Base-by-base conservation (phyloP, 148 eudicot genomes). In the Nepenthes mirabilis region DNA sequence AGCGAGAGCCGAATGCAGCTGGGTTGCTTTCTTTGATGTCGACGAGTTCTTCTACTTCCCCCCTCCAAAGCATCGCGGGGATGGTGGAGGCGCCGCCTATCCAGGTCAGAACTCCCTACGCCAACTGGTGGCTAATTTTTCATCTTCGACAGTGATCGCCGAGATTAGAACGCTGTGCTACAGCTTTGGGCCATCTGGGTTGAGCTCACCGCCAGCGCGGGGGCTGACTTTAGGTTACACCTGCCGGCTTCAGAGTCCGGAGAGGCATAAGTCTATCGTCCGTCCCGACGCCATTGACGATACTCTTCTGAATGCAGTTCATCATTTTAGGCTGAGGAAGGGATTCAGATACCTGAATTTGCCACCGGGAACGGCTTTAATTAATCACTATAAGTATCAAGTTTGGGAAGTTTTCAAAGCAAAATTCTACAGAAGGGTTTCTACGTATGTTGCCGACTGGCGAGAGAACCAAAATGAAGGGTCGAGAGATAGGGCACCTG, bases 391-490 rank as follows among this genome's bases (percentile, higher is more conserved):
- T 55, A 94, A 94, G 70, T 94, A 89, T 73, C 99, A 94, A 57
- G 95, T 83, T 23, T 89, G 99, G 99, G 97, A 89, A 49, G 72
- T 63, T 56, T 94, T 94, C 45, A 77, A 87, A 66, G 80, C 90
- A 0, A 94, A 89, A 75, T 94, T 94, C 55, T 75, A 71, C 55
- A 77, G 99, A 65, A 77, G 99, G 60, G 99, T 94, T 47, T 95
- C 97, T 14, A 94, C 99, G 7, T 94, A 89, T 67, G 99, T 94
- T 5, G 90, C 79, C 8, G 99, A 94, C 60, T 89, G 99, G 99
- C 77, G 72, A 70, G 86, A 94, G 47, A 86, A 77, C 58, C 91
- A 84, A 37, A 90, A 87, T 33, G 97, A 84, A 53, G 86, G 82
- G 9, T 94, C 97, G 23, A 84, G 91, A 61, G 99, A 94, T 56